phyloP scores from a whole-genome alignment of 176 grass and related monocot genomes.

The Poa annua region DNA sequence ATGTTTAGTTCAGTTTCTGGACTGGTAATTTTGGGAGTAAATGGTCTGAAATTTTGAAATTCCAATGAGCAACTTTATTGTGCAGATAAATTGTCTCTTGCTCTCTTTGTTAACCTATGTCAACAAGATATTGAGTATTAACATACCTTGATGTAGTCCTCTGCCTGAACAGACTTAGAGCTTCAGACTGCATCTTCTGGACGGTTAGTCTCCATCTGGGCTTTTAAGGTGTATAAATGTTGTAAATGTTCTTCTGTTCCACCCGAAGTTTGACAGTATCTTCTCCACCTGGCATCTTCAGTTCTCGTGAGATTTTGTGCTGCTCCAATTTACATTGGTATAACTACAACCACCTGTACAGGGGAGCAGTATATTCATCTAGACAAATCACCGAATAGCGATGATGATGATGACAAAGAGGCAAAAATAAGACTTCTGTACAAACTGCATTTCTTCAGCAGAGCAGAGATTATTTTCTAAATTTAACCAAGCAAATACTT shows the following conservation, averaged over 20 bases:
- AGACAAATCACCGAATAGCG: constrained; percentile 40
- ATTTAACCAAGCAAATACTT: constrained; percentile 15
- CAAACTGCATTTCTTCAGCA: constrained; percentile 20
- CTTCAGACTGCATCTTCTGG: constrained; percentile 37
- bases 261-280: constrained; percentile 26
- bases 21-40: constrained; percentile 58
- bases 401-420: not conserved
- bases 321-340: constrained; percentile 19
- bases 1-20: constrained; percentile 52
- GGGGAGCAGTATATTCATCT: constrained; percentile 32
- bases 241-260: constrained; percentile 18
- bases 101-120: not conserved
- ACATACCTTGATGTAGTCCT: constrained; percentile 44
- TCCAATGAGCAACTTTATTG: constrained; percentile 21
- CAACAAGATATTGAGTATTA: constrained; percentile 28
- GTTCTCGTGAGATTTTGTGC: constrained; percentile 33
- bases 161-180: constrained; percentile 37
- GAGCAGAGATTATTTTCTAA: constrained; percentile 17
- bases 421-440: constrained; percentile 22
- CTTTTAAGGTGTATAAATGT: constrained; percentile 31
- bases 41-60: constrained; percentile 51
- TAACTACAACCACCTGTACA: constrained; percentile 30
- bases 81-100: constrained; percentile 17
- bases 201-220: not conserved
- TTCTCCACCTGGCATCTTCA: constrained; percentile 28